Conservation (phyloP, 2,329 filamentous ascomycete genomes). For the Ophiostoma piceae region DNA sequence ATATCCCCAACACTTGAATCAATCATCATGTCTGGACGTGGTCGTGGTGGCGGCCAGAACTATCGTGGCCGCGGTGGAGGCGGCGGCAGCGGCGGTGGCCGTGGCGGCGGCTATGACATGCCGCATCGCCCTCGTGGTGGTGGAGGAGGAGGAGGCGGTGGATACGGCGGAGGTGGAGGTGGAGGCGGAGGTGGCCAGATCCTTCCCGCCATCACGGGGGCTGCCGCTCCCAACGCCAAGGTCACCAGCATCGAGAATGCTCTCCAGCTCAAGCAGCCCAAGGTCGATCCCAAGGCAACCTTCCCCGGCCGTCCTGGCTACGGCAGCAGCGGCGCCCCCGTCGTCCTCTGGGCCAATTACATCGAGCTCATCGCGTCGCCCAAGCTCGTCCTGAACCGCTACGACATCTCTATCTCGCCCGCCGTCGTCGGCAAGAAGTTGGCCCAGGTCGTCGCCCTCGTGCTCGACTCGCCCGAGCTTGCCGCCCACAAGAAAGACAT, state of each 20-base stretch:
- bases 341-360: conserved; percentile 31
- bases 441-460: conserved; percentile 27
- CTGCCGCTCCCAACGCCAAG: conserved; percentile 10
- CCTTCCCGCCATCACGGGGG: conserved; percentile 13
- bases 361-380: conserved; percentile 25
- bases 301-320: conserved; percentile 27
- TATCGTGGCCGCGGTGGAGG: not conserved
- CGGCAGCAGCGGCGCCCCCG: conserved; percentile 26
- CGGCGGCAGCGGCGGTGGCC: not conserved
- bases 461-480: conserved; percentile 30
- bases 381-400: conserved; percentile 28
- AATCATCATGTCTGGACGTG: not conserved
- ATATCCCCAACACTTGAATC: not conserved
- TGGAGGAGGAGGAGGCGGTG: conserved; percentile 2
- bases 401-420: conserved; percentile 27
- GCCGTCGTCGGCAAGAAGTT: conserved; percentile 27
- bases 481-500: conserved; percentile 26
- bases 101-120: not conserved
- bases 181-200: not conserved
- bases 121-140: not conserved
- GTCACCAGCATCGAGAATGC: conserved; percentile 24
- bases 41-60: not conserved
- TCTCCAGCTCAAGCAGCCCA: conserved; percentile 11
- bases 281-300: not conserved
- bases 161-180: not conserved